Conservation (phyloP, 2,329 filamentous ascomycete species). For the Diaporthe longicolla region DNA sequence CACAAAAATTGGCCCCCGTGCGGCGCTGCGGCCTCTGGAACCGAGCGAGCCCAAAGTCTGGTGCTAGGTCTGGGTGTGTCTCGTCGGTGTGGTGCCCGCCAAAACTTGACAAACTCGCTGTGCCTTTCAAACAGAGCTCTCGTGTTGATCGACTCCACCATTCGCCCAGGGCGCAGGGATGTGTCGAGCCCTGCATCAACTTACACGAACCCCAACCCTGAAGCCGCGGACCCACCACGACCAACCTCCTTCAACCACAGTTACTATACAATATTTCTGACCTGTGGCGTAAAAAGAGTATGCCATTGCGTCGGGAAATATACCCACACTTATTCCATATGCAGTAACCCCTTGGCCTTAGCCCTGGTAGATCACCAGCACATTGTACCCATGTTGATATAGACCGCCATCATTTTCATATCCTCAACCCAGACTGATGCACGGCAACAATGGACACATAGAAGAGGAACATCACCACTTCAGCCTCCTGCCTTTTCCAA, state of each 20-base stretch:
- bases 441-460: no score
- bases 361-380: background rate
- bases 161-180: background rate
- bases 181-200: background rate
- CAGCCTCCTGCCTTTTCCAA: background rate
- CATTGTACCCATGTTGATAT: background rate
- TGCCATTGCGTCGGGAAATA: background rate
- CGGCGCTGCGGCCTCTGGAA: background rate
- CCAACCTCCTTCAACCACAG: background rate
- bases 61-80: background rate
- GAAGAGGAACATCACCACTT: background rate
- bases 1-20: conserved; percentile 15
- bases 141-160: background rate
- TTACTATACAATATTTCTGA: background rate
- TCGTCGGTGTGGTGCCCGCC: background rate
- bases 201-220: conserved; percentile 32
- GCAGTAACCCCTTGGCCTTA: background rate
- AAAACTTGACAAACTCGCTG: background rate
- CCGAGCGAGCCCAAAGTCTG: conserved; percentile 11
- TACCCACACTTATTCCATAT: background rate
- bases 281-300: no score
- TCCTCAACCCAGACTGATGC: background rate
- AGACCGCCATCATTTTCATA: background rate
- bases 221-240: no score
- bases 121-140: conserved; percentile 3